Evolutionary conservation across 352 stramenopile genomes (phyloP).

Genomic region (Phytophthora vignae): DNA sequence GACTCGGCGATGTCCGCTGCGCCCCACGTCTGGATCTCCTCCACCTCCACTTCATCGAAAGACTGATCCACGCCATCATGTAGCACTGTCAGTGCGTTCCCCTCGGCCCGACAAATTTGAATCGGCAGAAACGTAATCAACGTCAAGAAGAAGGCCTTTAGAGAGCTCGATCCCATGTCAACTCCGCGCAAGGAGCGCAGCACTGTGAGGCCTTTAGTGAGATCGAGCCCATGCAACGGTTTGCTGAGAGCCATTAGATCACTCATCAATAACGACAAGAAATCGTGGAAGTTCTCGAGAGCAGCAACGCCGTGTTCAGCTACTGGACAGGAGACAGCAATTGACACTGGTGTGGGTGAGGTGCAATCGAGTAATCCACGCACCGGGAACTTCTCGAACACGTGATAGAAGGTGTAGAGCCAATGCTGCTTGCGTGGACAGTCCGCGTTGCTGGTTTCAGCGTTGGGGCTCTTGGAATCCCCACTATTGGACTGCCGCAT

Average conservation of each 20-base stretch:
- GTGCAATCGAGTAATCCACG: slow-evolving; percentile 27
- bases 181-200: slow-evolving; percentile 5
- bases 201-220: slow-evolving; percentile 30
- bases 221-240: slow-evolving; percentile 38
- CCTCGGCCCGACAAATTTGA: slow-evolving; percentile 75
- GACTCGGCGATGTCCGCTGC: slow-evolving; percentile 56
- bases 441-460: slow-evolving; percentile 8
- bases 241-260: slow-evolving; percentile 52
- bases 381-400: slow-evolving; percentile 70
- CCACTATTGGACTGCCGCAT: slow-evolving; percentile 43
- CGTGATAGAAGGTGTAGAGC: slow-evolving; percentile 50
- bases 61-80: slow-evolving; percentile 50
- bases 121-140: slow-evolving; percentile 76
- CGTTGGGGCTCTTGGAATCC: background rate
- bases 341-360: background rate
- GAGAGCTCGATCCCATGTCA: slow-evolving; percentile 13
- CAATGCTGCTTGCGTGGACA: slow-evolving; percentile 36
- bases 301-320: background rate
- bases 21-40: slow-evolving; percentile 26
- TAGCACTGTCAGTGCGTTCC: slow-evolving; percentile 66
- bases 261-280: slow-evolving; percentile 48
- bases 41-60: slow-evolving; percentile 27
- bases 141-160: slow-evolving; percentile 43
- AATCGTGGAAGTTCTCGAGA: slow-evolving; percentile 32
- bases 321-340: slow-evolving; percentile 19